phyloP scores from a whole-genome alignment of 2,329 filamentous ascomycete species.

The Fulvia fulva region DNA sequence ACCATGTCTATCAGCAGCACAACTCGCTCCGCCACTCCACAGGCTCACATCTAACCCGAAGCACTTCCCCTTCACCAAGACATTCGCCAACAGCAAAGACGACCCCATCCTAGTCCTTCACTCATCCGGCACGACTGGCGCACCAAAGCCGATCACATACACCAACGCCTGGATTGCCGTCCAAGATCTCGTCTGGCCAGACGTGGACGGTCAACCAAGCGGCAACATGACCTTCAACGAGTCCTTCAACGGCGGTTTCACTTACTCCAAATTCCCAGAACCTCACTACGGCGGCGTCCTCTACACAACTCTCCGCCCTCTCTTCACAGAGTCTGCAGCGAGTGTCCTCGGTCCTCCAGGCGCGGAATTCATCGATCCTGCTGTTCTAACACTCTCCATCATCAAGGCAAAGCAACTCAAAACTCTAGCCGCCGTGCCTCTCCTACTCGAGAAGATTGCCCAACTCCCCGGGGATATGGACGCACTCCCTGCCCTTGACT shows the following conservation, averaged over 20 bases:
- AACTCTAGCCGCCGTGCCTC: background rate
- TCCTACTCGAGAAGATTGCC: background rate
- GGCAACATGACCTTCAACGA: background rate
- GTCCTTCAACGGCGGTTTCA: background rate
- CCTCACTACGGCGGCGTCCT: background rate
- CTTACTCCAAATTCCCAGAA: background rate
- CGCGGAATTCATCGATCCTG: background rate
- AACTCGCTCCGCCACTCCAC: background rate
- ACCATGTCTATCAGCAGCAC: background rate
- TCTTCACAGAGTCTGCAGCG: background rate
- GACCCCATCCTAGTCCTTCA: background rate
- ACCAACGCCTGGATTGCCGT: background rate
- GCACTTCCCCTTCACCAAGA: background rate
- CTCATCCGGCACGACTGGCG: background rate
- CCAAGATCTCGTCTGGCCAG: background rate
- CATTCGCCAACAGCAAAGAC: background rate
- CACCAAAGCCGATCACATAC: background rate
- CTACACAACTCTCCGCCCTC: background rate
- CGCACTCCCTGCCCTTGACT: background rate
- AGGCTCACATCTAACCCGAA: background rate
- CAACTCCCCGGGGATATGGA: background rate
- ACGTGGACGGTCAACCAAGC: background rate
- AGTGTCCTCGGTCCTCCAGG: background rate
- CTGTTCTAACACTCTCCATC: background rate
- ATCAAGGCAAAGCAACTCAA: background rate